Base-by-base conservation (phyloP, 306 rosid genomes). In the Gastrolobium bilobum region DNA sequence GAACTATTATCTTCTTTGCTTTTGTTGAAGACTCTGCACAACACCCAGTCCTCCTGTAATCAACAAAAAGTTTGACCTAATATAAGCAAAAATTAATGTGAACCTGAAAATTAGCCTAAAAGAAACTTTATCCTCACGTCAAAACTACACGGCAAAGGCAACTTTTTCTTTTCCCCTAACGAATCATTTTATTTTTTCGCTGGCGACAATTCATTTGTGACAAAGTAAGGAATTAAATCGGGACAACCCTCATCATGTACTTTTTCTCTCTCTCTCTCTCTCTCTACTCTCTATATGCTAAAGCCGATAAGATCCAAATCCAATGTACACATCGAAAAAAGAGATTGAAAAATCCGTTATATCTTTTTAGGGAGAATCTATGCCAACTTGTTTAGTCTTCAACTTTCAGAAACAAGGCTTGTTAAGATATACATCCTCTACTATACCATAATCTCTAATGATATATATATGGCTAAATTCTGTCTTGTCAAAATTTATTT, bases 31-130 rank as follows among this genome's bases (percentile, higher is more conserved):
- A 95, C 99, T 80, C 99, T 88, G 67, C 99, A 95, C 75, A 95
- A 81, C 5, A 96, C 99, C 99, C 99, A 96, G 79, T 96, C 99
- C 77, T 96, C 99, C 99, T 96, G 91, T 69, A 64, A 83, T 79
- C 82, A 81, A 63, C 73, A 59, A 73, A 69, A 54, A 7, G 40
- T 71, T 46, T 59, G 29, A 68, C 74, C 77, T 60, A 54, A 20
- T 20, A 75, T 87, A 74, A 73, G 57, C 73, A 54, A 5, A 43
- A 46, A 11, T 75, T 20, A 4, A 59, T 42, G 54, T 78, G 37
- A 71, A 78, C 50, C 10, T 34, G 0, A 34, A 78, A 61, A 3
- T 67, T 0, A 4, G 30, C 61, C 33, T 65, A 76, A 78, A 78
- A 67, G 40, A 26, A 9, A 31, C 88, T 83, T 71, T 38, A 72